Base-by-base conservation (phyloP, 768 basidiomycete species). In the Serendipita vermifera region DNA sequence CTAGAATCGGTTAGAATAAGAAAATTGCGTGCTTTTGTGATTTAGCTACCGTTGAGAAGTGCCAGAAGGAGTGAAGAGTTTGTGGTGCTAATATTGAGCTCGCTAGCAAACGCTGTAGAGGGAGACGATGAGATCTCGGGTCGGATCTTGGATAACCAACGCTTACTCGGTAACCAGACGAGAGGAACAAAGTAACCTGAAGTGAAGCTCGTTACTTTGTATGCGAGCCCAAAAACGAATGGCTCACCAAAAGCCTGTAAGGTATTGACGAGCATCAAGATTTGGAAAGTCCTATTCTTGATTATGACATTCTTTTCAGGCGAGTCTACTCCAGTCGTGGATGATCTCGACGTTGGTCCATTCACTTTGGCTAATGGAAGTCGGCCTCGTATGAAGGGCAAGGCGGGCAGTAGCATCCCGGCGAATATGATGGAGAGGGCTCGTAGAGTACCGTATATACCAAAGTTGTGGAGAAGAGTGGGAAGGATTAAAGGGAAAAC, bases 101-200 rank as follows among this genome's bases (percentile, higher is more conserved):
- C 55, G n/a, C 11, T 39, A 14, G 55, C 55, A 40, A 56, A 56
- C 3, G 55, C 55, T 56, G 31, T 22, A 33, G 9, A 15, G 36
- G 9, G 11, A 15, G 26, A 29, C 32, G n/a, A n/a, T n/a, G n/a
- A n/a, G n/a, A n/a, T n/a, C n/a, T n/a, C n/a, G n/a, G n/a, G n/a
- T n/a, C n/a, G n/a, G n/a, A n/a, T n/a, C 14, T 15, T 38, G 46
- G 22, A 54, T 55, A 5, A 51, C 31, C n/a, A 20, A 6, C 22
- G 27, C 55, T 38, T 40, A 56, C 55, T 56, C 11, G 55, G 55
- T 24, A 56, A 13, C 55, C 55, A 56, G 24, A 56, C 27, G n/a
- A 56, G 35, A 56, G 55, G 55, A 15, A 56, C 55, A 27, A 56
- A 56, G 31, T 56, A 41, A 4, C 46, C 27, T 51, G 22, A 13